Evolutionary conservation across 2,329 filamentous ascomycete species (phyloP), one percentile per base, ranked within the genome.

Genomic region (Sporothrix brunneoviolacea): DNA sequence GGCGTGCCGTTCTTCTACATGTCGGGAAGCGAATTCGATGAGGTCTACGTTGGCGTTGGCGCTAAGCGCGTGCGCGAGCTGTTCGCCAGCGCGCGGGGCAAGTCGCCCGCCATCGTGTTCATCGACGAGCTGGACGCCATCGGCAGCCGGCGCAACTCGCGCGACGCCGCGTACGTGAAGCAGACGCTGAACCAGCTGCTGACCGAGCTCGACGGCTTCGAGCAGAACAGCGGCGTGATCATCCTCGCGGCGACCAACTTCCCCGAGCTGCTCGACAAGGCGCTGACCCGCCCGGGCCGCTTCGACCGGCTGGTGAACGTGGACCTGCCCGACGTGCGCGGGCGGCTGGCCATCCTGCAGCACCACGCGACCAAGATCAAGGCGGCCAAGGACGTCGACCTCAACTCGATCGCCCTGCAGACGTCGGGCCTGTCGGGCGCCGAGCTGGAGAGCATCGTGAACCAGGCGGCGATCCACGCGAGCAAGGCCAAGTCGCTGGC

Each of bases 1-100:
- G 93, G 91, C 50, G 93, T 98, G 16, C 93, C 93, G 1, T 98
- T 98, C 77, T 98, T 97, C 77, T 98, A 96, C 77, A 97, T 98
- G 91, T 98, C 93, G 63, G 93, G 93, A 45, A 95, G 89, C 52
- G 93, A 98, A 67, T 98, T 98, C 64, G 93, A 98, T 63, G 93
- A 98, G 69, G 86, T 98, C 47, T 98, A 96, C 63, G 94, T 98
- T 32, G 93, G 93, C 64, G 93, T 98, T 10, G 66, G 66, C 42
- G 66, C 66, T 32, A 67, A 98, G 75, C 87, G 93, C 62, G 91
- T 98, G 43, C 88, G 93, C 53, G 93, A 68, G 39, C 62, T 68
- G 33, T 68, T 68, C 51, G 53, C 60, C 36, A 59, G 61, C 3
- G 66, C 66, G 19, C 64, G 66, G 55, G 57, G 60, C 43, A 67